phyloP scores from a whole-genome alignment of 495 filamentous ascomycete genomes.

The Penicillium psychrofluorescens region DNA sequence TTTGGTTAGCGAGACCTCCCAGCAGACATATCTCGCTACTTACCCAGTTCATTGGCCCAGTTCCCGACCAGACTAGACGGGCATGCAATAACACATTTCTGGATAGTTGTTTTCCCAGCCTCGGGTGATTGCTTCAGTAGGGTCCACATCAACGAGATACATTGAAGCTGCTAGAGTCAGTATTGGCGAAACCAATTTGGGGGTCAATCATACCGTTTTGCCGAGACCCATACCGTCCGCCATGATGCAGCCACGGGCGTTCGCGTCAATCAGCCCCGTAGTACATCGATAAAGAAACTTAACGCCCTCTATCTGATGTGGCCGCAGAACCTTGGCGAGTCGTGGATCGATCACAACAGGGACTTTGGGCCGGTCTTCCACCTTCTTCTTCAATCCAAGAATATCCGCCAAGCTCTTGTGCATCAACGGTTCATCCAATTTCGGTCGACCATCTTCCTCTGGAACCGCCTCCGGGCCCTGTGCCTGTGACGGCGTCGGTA shows the following conservation, averaged over 20 bases:
- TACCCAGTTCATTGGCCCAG: constrained; percentile 85
- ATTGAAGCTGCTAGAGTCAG: constrained; percentile 54
- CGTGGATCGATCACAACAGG: constrained; percentile 95
- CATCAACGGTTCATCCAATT: constrained; percentile 72
- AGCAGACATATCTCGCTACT: background rate
- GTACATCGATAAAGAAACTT: constrained; percentile 95
- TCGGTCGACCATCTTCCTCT: constrained; percentile 43
- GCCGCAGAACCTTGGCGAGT: constrained; percentile 83
- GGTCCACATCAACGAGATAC: constrained; percentile 87
- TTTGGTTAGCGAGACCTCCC: constrained; percentile 1
- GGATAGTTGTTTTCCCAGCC: constrained; percentile 85
- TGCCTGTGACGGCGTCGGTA: constrained; percentile 48
- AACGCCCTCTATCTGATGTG: constrained; percentile 97
- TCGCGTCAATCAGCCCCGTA: constrained; percentile 87
- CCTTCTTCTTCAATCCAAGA: constrained; percentile 84
- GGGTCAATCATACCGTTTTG: constrained; percentile 60
- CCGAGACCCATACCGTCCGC: constrained; percentile 98
- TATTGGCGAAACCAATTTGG: constrained; percentile 1
- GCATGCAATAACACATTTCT: constrained; percentile 98
- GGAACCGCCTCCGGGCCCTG: constrained; percentile 42
- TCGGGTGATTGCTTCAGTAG: constrained; percentile 92
- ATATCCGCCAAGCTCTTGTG: constrained; percentile 97
- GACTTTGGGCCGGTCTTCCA: constrained; percentile 73
- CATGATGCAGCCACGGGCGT: constrained; percentile 98
- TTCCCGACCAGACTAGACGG: constrained; percentile 95